Conservation (phyloP, 768 basidiomycete genomes). For the Mrakia blollopis region DNA sequence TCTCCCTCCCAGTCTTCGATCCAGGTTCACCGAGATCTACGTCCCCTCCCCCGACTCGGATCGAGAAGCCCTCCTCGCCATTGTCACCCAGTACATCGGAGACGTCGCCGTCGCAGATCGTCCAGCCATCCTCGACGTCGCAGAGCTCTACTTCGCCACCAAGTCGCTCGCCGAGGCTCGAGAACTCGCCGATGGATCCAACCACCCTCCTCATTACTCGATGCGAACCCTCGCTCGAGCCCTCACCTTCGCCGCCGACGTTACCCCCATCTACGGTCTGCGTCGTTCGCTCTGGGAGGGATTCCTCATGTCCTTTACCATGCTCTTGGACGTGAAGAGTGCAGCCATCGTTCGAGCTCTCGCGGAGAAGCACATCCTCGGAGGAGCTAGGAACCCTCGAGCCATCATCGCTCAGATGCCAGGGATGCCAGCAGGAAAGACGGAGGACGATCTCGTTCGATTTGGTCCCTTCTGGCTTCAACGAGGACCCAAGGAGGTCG, state of each 20-base stretch:
- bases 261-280: conserved; percentile 67
- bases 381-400: conserved; percentile 69
- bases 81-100: conserved; percentile 85
- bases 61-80: conserved; percentile 77
- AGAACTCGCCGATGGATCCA: conserved; percentile 85
- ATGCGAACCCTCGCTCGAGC: conserved; percentile 93
- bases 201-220: conserved; percentile 88
- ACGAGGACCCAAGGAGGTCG: conserved; percentile 63
- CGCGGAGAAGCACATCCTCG: conserved; percentile 71
- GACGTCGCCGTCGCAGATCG: conserved; percentile 76
- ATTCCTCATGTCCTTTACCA: conserved; percentile 95
- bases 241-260: conserved; percentile 80
- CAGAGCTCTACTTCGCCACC: conserved; percentile 79
- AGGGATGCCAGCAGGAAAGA: conserved; percentile 48
- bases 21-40: conserved; percentile 90
- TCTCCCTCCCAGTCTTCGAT: conserved; percentile 80
- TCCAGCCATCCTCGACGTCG: conserved; percentile 79
- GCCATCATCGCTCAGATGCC: conserved; percentile 72
- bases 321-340: conserved; percentile 76
- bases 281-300: conserved; percentile 92
- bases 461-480: conserved; percentile 89
- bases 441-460: conserved; percentile 61
- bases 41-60: conserved; percentile 92
- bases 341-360: conserved; percentile 60
- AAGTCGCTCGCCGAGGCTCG: conserved; percentile 68